phyloP scores from a whole-genome alignment of 176 grass and related monocot genomes.

The Lolium perenne region DNA sequence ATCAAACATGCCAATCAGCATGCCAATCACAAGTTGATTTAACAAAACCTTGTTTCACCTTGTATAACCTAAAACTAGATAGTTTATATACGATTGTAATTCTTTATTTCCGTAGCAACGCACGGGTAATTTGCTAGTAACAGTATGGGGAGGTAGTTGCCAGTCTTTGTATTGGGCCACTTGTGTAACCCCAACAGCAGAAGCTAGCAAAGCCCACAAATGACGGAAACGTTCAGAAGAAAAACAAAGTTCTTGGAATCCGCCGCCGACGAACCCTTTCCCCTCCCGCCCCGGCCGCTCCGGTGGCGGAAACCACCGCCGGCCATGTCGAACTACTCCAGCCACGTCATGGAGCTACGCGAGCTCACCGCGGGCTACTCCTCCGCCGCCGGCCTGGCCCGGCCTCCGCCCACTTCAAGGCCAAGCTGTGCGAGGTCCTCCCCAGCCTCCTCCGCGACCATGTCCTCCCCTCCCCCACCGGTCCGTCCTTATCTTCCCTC shows the following conservation, averaged over 20 bases:
- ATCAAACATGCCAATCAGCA: no score
- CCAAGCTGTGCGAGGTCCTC: conserved; percentile 74
- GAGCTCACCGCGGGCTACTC: conserved; percentile 61
- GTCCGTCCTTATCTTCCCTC: conserved; percentile 12
- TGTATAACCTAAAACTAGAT: no score
- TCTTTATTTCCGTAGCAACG: no score
- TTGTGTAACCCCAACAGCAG: no score
- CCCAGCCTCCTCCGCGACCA: conserved; percentile 85
- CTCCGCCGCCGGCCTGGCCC: conserved; percentile 23
- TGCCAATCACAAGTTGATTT: no score
- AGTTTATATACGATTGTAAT: no score
- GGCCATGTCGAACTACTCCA: conserved; percentile 60
- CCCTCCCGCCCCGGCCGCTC: neutral
- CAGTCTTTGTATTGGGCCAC: neutral
- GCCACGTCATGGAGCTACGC: conserved; percentile 75
- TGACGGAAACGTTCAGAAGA: neutral
- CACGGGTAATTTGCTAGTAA: no score
- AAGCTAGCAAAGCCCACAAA: neutral
- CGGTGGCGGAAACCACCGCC: neutral
- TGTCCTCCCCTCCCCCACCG: conserved; percentile 61
- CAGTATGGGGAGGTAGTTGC: no score
- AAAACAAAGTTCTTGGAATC: neutral
- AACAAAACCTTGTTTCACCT: no score
- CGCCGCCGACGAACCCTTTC: conserved; percentile 9
- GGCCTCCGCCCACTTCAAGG: conserved; percentile 58